These are phyloP conservation scores for Drechslera avenae DNA, from an alignment of 2,329 filamentous ascomycete genomes.

Conservation along the genomic window DNA sequence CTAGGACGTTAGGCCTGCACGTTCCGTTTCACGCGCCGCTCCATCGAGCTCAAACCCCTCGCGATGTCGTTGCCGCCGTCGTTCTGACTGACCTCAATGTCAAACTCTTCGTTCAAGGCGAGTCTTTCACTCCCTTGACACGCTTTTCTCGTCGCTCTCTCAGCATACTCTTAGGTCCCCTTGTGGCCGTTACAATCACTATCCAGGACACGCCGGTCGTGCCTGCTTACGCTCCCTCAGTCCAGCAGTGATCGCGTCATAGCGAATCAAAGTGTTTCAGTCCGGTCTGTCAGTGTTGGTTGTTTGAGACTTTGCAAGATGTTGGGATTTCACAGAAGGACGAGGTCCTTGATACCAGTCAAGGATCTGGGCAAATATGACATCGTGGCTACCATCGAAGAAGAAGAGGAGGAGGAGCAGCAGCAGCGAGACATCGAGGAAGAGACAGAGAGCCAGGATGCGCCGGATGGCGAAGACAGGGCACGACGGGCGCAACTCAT, in stretches of 20 bases:
- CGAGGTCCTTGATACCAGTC: constrained; percentile 51
- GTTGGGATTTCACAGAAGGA: constrained; percentile 52
- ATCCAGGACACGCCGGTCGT: constrained; percentile 37
- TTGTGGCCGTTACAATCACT: constrained; percentile 41
- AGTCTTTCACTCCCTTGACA: constrained; percentile 41
- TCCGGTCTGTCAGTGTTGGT: constrained; percentile 4
- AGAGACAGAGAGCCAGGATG: constrained; percentile 33
- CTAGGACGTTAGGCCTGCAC: constrained; percentile 5
- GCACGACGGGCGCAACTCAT: constrained; percentile 44
- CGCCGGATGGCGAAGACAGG: constrained; percentile 24
- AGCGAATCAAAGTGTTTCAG: constrained; percentile 10
- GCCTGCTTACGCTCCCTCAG: constrained; percentile 15
- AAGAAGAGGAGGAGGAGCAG: constrained; percentile 37
- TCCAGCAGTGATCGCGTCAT: constrained; percentile 20
- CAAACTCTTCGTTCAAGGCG: constrained; percentile 30
- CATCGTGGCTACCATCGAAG: constrained; percentile 41
- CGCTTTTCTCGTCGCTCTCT: constrained; percentile 44
- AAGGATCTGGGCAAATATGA: constrained; percentile 51
- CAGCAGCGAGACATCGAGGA: constrained; percentile 34
- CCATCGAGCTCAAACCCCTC: constrained; percentile 24
- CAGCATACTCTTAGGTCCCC: constrained; percentile 28
- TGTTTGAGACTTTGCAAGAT: constrained; percentile 35
- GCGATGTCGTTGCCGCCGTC: constrained; percentile 20
- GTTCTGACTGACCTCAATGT: constrained; percentile 5
- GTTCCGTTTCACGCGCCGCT: constrained; percentile 23